Evolutionary conservation across 1,284 basidiomycete species (phyloP).

Genomic region (Trichosporon asahii): DNA sequence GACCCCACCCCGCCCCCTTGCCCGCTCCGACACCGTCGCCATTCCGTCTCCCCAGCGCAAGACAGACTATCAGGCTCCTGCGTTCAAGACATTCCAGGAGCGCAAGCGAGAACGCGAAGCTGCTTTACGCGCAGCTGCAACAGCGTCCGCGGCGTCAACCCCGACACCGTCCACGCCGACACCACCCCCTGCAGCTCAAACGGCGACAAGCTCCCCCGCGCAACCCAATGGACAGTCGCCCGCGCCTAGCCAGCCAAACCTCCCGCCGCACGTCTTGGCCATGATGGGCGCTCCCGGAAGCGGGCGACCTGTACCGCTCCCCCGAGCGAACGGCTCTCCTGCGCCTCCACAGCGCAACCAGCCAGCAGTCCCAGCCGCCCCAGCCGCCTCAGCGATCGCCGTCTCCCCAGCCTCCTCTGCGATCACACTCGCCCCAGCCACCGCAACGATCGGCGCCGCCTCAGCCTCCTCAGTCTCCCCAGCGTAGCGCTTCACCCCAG

Average conservation of each 20-base stretch:
- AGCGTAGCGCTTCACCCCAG: neutral
- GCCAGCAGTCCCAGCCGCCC: constrained; percentile 32
- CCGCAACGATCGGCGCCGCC: constrained; percentile 10
- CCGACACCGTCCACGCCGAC: constrained; percentile 25
- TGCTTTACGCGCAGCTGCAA: constrained; percentile 26
- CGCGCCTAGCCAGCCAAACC: neutral
- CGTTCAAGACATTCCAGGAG: constrained; percentile 49
- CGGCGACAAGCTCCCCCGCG: neutral
- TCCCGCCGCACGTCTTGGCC: constrained; percentile 15
- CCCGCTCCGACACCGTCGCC: neutral
- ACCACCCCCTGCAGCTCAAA: constrained; percentile 26
- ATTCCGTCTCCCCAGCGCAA: constrained; percentile 7
- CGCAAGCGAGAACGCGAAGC: constrained; percentile 43
- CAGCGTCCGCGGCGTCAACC: constrained; percentile 3
- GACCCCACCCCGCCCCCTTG: neutral
- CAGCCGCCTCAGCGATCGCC: constrained; percentile 31
- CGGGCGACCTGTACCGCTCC: neutral
- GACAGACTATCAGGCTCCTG: constrained; percentile 39
- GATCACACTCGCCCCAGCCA: constrained; percentile 9
- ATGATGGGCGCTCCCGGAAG: constrained; percentile 22
- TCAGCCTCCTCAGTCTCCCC: neutral
- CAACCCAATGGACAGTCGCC: neutral
- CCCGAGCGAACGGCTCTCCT: constrained; percentile 8
- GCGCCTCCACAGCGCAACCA: constrained; percentile 9
- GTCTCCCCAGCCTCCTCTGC: constrained; percentile 30